phyloP scores from a whole-genome alignment of 768 basidiomycete genomes.

The Pulveroboletus sp. region DNA sequence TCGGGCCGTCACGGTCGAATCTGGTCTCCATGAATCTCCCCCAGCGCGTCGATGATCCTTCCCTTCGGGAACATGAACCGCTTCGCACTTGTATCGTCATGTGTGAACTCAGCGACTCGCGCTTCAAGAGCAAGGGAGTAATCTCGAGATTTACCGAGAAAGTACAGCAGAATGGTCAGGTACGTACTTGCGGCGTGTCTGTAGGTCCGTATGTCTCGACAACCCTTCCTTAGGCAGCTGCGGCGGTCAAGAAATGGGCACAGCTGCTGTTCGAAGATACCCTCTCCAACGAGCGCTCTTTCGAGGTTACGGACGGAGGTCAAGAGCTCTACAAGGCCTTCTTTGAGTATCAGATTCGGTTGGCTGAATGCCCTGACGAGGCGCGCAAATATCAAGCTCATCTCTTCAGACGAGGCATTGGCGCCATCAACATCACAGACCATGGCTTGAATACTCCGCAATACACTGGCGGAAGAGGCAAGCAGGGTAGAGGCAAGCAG shows the following conservation, averaged over 20 bases:
- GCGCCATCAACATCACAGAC: constrained; percentile 3
- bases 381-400: background rate
- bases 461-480: background rate
- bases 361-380: background rate
- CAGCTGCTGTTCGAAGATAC: constrained; percentile 3
- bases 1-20: background rate
- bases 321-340: constrained; percentile 18
- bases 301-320: constrained; percentile 8
- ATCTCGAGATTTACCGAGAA: constrained; percentile 8
- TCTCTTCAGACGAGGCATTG: constrained; percentile 5
- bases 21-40: constrained; percentile 18
- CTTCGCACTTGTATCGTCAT: constrained; percentile 6
- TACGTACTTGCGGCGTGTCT: constrained; percentile 8
- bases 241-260: constrained; percentile 14
- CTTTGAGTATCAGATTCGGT: constrained; percentile 16
- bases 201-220: background rate
- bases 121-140: background rate
- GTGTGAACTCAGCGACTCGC: background rate
- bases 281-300: background rate
- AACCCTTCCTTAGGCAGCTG: constrained; percentile 8
- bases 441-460: background rate
- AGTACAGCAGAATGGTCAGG: constrained; percentile 10
- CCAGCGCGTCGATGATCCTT: constrained; percentile 12
- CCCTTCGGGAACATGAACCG: constrained; percentile 22
- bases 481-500: background rate